phyloP scores from a whole-genome alignment of 768 basidiomycete genomes.

The Mycena haematopus region DNA sequence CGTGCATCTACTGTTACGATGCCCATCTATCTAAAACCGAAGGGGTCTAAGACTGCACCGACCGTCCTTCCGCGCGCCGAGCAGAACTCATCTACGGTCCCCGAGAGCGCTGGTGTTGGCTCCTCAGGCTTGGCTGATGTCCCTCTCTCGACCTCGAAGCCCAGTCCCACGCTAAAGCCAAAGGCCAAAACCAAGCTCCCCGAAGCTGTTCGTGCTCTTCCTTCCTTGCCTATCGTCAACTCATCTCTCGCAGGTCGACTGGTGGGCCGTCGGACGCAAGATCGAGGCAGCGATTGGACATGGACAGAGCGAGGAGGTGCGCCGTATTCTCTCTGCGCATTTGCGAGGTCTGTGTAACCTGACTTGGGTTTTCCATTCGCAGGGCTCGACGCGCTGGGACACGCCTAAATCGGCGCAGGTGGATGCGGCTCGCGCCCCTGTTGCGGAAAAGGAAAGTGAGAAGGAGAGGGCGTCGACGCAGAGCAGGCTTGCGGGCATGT shows the following conservation, averaged over 20 bases:
- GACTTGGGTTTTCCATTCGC: not conserved
- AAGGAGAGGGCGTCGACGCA: not conserved
- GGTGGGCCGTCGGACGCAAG: slow-evolving; percentile 16
- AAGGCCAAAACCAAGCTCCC: not conserved
- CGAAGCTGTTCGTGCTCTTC: not conserved
- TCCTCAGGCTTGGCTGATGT: no score
- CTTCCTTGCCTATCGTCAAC: not conserved
- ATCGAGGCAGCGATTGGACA: slow-evolving; percentile 11
- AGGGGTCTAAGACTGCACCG: no score
- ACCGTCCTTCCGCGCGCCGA: not conserved
- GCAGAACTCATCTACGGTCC: no score
- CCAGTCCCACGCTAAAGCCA: not conserved
- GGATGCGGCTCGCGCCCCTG: no score
- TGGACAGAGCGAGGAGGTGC: not conserved
- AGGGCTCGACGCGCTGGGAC: slow-evolving; percentile 12
- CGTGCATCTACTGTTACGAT: not conserved
- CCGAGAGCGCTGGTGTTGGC: no score
- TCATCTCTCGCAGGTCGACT: not conserved
- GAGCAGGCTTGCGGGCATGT: slow-evolving; percentile 1
- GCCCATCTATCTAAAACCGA: no score
- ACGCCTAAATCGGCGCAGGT: not conserved
- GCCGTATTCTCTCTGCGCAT: not conserved
- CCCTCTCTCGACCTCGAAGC: not conserved
- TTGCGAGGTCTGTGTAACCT: not conserved
- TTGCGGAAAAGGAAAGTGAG: no score